Base-by-base conservation (phyloP, 371 early-diverging fungal genomes). In the Funneliformis caledonium region DNA sequence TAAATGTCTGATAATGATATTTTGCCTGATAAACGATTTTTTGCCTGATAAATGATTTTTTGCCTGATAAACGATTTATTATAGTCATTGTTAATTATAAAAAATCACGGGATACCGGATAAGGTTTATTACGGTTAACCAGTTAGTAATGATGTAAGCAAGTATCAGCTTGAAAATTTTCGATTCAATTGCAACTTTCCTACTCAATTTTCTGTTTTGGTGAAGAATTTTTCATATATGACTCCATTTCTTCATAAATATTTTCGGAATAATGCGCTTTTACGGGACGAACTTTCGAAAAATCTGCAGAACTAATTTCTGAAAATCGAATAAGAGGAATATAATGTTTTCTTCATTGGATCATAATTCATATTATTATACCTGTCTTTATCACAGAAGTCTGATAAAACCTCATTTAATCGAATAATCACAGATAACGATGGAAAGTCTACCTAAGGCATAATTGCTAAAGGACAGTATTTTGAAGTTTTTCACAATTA, bases 371-470 rank as follows among this genome's bases (percentile, higher is more conserved):
- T 43, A 45, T 47, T 48, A 10, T 47, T 70, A 61, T 62, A 76
- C 6, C 43, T 69, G n/a, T 42, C 12, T 43, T 43, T n/a, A 47
- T 69, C 43, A 43, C 4, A 9, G 19, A 6, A n/a, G 47, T 70
- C 10, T 45, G 16, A 22, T 43, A n/a, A 10, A 75, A 75, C 76
- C 76, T 64, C 76, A 76, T 64, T 76, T 61, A 62, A 76, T 48
- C n/a, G 62, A 64, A 64, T 61, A 64, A 31, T 76, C 76, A 64
- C 61, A 76, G 2, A 62, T 16, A 7, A 45, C 47, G 26, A 4
- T 3, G 12, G 12, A 47, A 76, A 62, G 19, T 45, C 56, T 1
- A 4, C 42, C n/a, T 33, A 59, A 10, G 12, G 1, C 5, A 75
- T 59, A 37, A 60, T 5, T 10, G 47, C 22, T 59, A 8, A 16